Evolutionary conservation across 768 basidiomycete genomes (phyloP), one percentile per base, ranked within the genome.

Genomic region (Amylocystis lapponica): DNA sequence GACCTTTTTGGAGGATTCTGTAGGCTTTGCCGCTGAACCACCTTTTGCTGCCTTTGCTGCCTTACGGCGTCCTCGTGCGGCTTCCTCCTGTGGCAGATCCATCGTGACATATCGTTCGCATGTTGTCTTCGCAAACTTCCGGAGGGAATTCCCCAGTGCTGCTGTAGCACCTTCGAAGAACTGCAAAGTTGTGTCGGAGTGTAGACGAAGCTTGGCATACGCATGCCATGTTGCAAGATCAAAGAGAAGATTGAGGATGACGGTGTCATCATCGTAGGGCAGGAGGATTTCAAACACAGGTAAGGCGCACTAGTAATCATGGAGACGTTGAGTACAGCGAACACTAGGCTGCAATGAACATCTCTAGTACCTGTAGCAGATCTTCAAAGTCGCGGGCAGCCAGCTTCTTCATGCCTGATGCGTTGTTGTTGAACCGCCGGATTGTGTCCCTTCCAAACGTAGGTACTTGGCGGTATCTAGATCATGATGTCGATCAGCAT

Each of bases 121-220:
- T 0, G 60, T 61, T 1, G 46, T 14, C 1, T 52, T 34, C 5
- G 48, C 43, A 48, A 75, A 75, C 5, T 51, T 17, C 0, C 63
- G 65, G 4, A 71, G 46, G 0, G 50, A 33, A 1, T 46, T 21
- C 0, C 71, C 65, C 7, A 72, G 48, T 1, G 48, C 44, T 1
- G n/a, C 35, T 13, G 66, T 69, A 0, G 45, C 2, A 9, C 6
- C 9, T 8, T 62, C 51, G 3, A 60, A 49, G 3, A 69, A 48
- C 0, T 27, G 16, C 0, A 73, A 45, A 3, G 68, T 64, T 1
- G 45, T 19, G 8, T 66, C 59, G 0, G 65, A 67, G 40, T 72
- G 71, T 40, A 70, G 36, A 6, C 62, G 59, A 1, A 72, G 55
- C 45, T 74, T 74, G 1, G 66, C 67, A 9, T 64, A 53, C 0